phyloP scores from a whole-genome alignment of 2,329 filamentous ascomycete genomes.

The Fusarium devonianum region DNA sequence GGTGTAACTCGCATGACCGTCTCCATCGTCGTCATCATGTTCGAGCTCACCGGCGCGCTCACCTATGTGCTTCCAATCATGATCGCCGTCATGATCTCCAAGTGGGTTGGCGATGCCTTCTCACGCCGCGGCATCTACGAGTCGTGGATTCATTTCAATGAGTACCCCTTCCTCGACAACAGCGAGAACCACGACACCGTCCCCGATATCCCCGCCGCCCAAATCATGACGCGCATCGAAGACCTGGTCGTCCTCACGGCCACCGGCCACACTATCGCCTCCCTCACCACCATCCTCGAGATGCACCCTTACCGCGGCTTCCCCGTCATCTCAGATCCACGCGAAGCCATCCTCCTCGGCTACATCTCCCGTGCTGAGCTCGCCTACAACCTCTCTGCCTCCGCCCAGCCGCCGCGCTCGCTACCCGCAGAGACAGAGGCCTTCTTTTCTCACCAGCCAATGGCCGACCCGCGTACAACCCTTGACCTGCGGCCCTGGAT shows the following conservation, averaged over 20 bases:
- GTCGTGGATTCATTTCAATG: constrained; percentile 95
- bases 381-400: constrained; percentile 73
- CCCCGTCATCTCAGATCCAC: constrained; percentile 82
- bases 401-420: constrained; percentile 62
- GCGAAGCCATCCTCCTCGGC: constrained; percentile 81
- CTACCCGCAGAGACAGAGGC: constrained; percentile 77
- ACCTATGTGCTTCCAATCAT: constrained; percentile 98
- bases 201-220: constrained; percentile 83
- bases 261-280: constrained; percentile 84
- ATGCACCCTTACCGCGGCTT: constrained; percentile 87
- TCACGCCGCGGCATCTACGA: constrained; percentile 95
- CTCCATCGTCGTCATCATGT: constrained; percentile 99
- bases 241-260: constrained; percentile 89
- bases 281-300: constrained; percentile 73
- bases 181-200: constrained; percentile 76
- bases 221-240: constrained; percentile 92
- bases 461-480: constrained; percentile 77
- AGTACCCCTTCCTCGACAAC: constrained; percentile 94
- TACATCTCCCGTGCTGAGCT: constrained; percentile 95
- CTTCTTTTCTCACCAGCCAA: constrained; percentile 83
- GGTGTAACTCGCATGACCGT: constrained; percentile 97
- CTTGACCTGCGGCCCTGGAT: constrained; percentile 96
- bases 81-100: constrained; percentile 97
- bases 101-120: constrained; percentile 98
- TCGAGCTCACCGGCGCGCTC: constrained; percentile 94